Evolutionary conservation across 2,329 filamentous ascomycete species (phyloP).

Genomic region (Graphilbum fragrans): DNA sequence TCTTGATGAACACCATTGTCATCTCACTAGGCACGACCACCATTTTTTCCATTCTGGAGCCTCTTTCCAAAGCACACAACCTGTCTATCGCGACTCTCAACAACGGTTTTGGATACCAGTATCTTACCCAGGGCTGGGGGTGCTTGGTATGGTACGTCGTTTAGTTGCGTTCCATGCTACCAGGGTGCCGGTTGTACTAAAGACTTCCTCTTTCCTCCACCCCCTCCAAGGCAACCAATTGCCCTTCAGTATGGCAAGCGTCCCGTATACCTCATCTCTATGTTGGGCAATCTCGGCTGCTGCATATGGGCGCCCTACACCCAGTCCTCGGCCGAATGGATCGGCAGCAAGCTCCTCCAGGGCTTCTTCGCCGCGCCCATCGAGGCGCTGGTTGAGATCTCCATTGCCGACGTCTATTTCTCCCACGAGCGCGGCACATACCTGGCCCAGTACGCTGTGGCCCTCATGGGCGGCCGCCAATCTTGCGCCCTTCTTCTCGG

Average conservation of each 20-base stretch:
- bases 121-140: conserved; percentile 30
- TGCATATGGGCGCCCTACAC: conserved; percentile 26
- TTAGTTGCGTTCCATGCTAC: too few relatives aligned
- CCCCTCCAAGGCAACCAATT: too few relatives aligned
- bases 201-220: too few relatives aligned
- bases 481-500: conserved; percentile 34
- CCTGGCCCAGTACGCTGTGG: conserved; percentile 31
- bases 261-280: conserved; percentile 13
- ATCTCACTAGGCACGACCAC: conserved; percentile 32
- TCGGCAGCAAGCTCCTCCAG: conserved; percentile 29
- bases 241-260: conserved; percentile 28
- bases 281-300: conserved; percentile 17
- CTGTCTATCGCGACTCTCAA: conserved; percentile 30
- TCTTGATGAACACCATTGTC: conserved; percentile 29
- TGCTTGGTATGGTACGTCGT: conserved; percentile 33
- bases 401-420: conserved; percentile 14
- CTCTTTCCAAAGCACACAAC: conserved; percentile 32
- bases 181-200: too few relatives aligned
- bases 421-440: conserved; percentile 19
- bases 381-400: conserved; percentile 31
- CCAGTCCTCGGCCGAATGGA: conserved; percentile 27
- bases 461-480: conserved; percentile 27
- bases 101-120: conserved; percentile 34
- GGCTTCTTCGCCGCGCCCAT: conserved; percentile 32
- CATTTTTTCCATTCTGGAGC: conserved; percentile 35